A percentile compares a stretch with the other conserved stretches of the same genome.
Evolutionary conservation across 2,329 filamentous ascomycete genomes (phyloP).

Genomic region (Tolypocladium ophioglossoides): DNA sequence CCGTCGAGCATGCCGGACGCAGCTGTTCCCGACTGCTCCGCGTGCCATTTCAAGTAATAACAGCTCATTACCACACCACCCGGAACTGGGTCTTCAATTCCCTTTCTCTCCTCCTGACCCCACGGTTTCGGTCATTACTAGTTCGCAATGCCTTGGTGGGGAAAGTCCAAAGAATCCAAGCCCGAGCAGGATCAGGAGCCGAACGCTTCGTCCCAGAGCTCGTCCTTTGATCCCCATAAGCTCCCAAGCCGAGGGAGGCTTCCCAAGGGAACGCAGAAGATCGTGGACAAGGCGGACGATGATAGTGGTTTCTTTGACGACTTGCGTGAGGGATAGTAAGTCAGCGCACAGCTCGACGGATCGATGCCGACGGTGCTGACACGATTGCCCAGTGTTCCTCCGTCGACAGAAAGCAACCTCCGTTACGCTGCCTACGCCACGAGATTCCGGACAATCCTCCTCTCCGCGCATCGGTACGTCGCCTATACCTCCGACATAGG

Average conservation of each 20-base stretch:
- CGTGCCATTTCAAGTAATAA: background rate
- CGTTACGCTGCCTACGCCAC: constrained; percentile 91
- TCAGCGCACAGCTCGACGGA: constrained; percentile 13
- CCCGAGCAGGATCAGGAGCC: constrained; percentile 15
- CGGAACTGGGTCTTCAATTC: background rate
- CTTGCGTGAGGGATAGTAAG: constrained; percentile 69
- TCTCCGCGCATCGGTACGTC: constrained; percentile 88
- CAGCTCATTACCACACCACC: background rate
- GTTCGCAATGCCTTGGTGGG: constrained; percentile 31
- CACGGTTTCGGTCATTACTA: background rate
- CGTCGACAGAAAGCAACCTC: constrained; percentile 75
- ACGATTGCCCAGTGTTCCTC: constrained; percentile 30
- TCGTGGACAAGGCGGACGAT: constrained; percentile 45
- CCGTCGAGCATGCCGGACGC: too few species aligned
- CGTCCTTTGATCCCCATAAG: constrained; percentile 33
- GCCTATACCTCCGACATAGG: constrained; percentile 96
- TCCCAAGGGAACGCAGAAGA: constrained; percentile 42
- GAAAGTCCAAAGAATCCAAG: constrained; percentile 24
- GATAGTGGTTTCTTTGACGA: constrained; percentile 70
- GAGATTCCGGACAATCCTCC: constrained; percentile 74
- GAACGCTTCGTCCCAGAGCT: constrained; percentile 11
- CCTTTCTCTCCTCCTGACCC: background rate
- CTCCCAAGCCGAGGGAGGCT: constrained; percentile 41
- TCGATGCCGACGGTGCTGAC: constrained; percentile 7
- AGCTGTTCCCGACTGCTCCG: background rate